Percentiles rank a stretch among this genome's conserved stretches.
Evolutionary conservation across 2,329 filamentous ascomycete genomes (phyloP).

Genomic region (Stachybotrys elegans): DNA sequence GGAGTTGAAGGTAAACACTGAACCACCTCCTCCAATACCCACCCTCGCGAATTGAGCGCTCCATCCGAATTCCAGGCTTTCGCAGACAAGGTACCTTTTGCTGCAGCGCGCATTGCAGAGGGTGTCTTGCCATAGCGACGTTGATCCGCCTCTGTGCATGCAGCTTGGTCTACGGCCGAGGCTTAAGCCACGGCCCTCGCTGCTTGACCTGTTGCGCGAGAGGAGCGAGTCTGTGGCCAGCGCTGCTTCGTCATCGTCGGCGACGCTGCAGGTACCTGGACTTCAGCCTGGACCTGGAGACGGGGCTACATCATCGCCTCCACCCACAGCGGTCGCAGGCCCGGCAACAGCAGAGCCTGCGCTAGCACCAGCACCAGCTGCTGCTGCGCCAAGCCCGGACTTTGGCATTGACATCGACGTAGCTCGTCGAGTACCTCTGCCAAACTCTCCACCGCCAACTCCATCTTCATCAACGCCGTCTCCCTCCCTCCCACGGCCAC

Average conservation of each 20-base stretch:
- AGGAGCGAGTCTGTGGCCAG: conserved; percentile 22
- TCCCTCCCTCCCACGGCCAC: conserved; percentile 22
- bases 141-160: conserved; percentile 43
- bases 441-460: conserved; percentile 35
- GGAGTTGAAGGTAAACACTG: no score
- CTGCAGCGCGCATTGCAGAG: no score
- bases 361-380: conserved; percentile 8
- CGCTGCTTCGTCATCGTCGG: conserved; percentile 9
- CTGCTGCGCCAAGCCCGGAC: conserved; percentile 18
- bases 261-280: conserved; percentile 1
- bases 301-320: conserved; percentile 28
- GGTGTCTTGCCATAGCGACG: no score
- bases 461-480: conserved; percentile 26
- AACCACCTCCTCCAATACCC: no score
- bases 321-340: conserved; percentile 13
- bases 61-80: no score
- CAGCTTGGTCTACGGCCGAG: conserved; percentile 44
- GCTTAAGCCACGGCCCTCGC: conserved; percentile 47
- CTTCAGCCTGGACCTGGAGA: conserved; percentile 4
- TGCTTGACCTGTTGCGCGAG: conserved; percentile 45
- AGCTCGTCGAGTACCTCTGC: conserved; percentile 34
- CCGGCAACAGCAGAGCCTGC: conserved; percentile 10
- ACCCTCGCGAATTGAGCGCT: no score
- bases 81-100: no score
- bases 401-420: conserved; percentile 17